Evolutionary conservation across 495 filamentous ascomycete species (phyloP), one percentile per base, ranked within the genome.

Genomic region (Aspergillus bridgeri): DNA sequence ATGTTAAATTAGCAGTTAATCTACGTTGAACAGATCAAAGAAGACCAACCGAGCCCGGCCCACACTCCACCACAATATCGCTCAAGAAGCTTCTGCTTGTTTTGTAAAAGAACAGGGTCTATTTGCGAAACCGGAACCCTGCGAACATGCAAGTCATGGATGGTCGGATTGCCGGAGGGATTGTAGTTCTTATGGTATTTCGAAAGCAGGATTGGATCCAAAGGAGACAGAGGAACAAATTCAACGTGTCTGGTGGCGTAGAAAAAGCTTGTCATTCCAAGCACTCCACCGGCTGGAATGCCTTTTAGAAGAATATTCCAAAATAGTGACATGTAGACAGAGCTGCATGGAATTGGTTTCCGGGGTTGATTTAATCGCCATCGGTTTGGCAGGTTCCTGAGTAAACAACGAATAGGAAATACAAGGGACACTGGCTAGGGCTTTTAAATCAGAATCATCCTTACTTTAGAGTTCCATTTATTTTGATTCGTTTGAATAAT

Each of bases 11-110:
- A 47, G 45, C 48, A 3, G 45, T 47, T 23, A 23, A 15, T 8
- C 19, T 47, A 23, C 6, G 22, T 15, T 47, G n/a, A 20, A 47
- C 18, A 21, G 21, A 29, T 51, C 2, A 9, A 23, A 51, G 24
- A 5, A n/a, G 19, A 6, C 75, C 47, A 62, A 81, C 81, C 81
- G 58, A 75, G 67, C 21, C 81, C 80, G 23, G 78, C 68, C 80
- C 80, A 85, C 25, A 84, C 73, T 17, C 81, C 82, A 8, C 72
- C 75, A 65, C 81, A 83, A 53, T 83, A 83, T 55, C 77, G 73
- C 43, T 79, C 66, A 8, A 75, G 75, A 13, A 85, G 72, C 23
- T 69, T 76, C 42, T 71, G 70, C 43, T 78, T 54, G 44, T 72
- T 65, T 56, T 82, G 65, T 8, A 84, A 69, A 44, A 87, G 69